These are phyloP conservation scores for Debaryomyces sp. DNA, from an alignment of 1,139 yeast genomes.

Conservation along the genomic window DNA sequence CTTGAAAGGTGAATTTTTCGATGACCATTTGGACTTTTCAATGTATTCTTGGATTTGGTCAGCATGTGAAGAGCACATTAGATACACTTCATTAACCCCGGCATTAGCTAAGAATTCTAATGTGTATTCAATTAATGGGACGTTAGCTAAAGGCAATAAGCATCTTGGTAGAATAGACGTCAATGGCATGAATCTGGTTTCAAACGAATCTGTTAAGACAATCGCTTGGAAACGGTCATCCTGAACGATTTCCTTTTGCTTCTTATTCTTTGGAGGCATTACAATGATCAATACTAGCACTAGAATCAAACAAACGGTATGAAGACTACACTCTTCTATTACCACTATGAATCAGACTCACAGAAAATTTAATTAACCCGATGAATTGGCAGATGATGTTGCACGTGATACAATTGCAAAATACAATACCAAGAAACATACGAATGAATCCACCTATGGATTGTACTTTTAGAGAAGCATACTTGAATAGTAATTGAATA, in stretches of 20 bases:
- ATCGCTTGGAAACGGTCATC: slow-evolving; percentile 89
- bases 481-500: too few relatives aligned
- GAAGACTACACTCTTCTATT: background rate
- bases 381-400: slow-evolving; percentile 37
- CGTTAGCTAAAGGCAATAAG: slow-evolving; percentile 85
- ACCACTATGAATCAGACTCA: background rate
- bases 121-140: slow-evolving; percentile 93
- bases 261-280: slow-evolving; percentile 53
- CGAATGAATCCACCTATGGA: background rate
- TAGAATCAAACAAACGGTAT: background rate
- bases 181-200: slow-evolving; percentile 89
- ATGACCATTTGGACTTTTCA: slow-evolving; percentile 79
- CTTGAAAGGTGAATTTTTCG: slow-evolving; percentile 74
- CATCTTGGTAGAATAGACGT: slow-evolving; percentile 87
- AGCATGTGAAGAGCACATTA: slow-evolving; percentile 90
- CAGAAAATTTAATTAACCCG: slow-evolving; percentile 2
- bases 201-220: slow-evolving; percentile 90
- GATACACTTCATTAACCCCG: slow-evolving; percentile 84
- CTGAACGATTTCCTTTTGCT: slow-evolving; percentile 58
- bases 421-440: background rate
- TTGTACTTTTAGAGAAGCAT: too few relatives aligned
- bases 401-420: slow-evolving; percentile 23
- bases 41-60: slow-evolving; percentile 84
- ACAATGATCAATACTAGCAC: slow-evolving; percentile 37
- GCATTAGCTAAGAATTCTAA: slow-evolving; percentile 91